Evolutionary conservation across 2,329 filamentous ascomycete genomes (phyloP), one percentile per base, ranked within the genome.

Genomic region (Cryphonectria carpinicola): DNA sequence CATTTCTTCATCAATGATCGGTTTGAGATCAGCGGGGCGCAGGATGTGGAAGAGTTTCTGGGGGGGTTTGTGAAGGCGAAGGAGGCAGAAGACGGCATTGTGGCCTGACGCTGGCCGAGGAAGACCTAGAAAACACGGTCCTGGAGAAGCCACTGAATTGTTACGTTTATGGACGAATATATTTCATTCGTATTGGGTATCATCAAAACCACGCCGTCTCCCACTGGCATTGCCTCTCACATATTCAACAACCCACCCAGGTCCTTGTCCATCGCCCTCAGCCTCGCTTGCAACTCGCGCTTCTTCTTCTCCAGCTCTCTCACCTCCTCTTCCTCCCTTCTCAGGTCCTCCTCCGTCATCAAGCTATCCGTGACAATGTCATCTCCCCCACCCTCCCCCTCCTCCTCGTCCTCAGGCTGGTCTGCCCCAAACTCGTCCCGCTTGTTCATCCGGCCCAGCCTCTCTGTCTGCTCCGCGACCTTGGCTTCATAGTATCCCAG

Each of bases 401-500:
- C 85, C 54, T 89, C 85, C 22, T 84, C 84, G 61, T 84, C 86
- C 77, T 85, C 86, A 75, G 85, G 85, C 41, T 89, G 87, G 6
- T 87, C 86, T 49, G 89, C 85, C 25, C 84, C 85, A 64, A 84
- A 86, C 77, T 85, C 86, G 75, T 85, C 85, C 41, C 89, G 87
- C 72, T 87, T 86, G 75, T 94, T 94, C 86, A 95, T 90, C 70
- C 86, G 86, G 70, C 91, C 90, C 73, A 98, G 79, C 76, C 94
- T 89, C 71, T 89, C 87, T 14, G 89, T 86, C 82, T 97, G 95
- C 77, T 92, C 90, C 10, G 89, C 88, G 1, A 98, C 93, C 68
- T 91, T 90, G 17, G 86, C 86, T 81, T 98, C 95, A 76, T 97
- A 94, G 75, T 93, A 92, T 14, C 87, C 88, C 76, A 96, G 85